phyloP scores from a whole-genome alignment of 225 moss, liverwort and hornwort species.

The Asterella californica region DNA sequence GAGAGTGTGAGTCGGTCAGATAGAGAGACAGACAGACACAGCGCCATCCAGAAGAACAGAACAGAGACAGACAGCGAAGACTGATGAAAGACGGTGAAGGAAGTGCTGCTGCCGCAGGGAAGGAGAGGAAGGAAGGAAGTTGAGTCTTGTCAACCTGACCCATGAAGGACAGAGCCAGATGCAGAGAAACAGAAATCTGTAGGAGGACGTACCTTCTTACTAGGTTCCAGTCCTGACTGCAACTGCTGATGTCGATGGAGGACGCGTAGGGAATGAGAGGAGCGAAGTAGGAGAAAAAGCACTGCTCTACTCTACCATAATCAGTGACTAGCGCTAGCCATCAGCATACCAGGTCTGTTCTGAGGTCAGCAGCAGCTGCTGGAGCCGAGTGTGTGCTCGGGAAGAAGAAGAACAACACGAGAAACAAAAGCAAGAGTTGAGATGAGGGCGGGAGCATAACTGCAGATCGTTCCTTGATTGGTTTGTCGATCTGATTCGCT shows the following conservation, averaged over 20 bases:
- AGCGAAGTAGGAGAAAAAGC: not conserved
- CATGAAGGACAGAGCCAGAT: not conserved
- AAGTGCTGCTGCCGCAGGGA: not conserved
- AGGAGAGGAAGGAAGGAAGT: not conserved
- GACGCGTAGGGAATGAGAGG: not conserved
- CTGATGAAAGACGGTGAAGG: not conserved
- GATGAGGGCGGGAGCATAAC: not conserved
- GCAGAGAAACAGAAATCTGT: not conserved
- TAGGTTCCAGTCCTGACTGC: not conserved
- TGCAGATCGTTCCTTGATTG: not conserved
- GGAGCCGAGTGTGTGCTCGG: not conserved
- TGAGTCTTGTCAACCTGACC: not conserved
- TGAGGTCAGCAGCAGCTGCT: not conserved
- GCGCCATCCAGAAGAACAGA: no score
- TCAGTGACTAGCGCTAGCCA: not conserved
- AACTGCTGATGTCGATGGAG: not conserved
- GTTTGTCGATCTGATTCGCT: not conserved
- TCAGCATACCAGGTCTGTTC: not conserved
- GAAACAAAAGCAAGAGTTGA: not conserved
- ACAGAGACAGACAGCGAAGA: not conserved
- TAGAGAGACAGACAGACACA: no score
- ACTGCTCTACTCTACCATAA: not conserved
- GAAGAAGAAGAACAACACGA: not conserved
- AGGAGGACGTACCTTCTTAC: not conserved
- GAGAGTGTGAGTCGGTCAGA: not conserved